These are phyloP conservation scores for Cynanchum wilfordii DNA, from an alignment of 257 asterid species.

Conservation along the genomic window DNA sequence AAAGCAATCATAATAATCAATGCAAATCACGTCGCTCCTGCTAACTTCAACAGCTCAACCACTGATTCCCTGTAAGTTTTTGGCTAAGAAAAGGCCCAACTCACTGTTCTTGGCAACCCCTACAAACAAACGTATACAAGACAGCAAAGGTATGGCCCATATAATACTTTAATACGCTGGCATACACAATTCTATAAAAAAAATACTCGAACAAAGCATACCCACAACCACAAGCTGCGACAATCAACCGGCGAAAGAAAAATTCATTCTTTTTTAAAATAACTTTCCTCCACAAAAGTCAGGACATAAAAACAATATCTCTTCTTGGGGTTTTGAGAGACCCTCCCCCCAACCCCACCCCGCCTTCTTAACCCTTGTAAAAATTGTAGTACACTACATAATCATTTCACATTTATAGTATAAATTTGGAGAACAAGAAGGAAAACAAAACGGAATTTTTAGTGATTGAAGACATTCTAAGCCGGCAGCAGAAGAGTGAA, in stretches of 20 bases:
- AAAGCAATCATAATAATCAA: constrained; percentile 13
- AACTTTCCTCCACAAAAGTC: constrained; percentile 31
- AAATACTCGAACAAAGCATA: constrained; percentile 19
- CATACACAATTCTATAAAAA: constrained; percentile 9
- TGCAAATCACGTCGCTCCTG: constrained; percentile 17
- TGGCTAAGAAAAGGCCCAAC: constrained; percentile 14
- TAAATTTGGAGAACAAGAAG: constrained; percentile 12
- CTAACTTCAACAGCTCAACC: constrained; percentile 25
- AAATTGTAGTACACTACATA: background rate
- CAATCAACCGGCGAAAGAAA: constrained; percentile 24
- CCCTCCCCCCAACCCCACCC: too few relatives aligned
- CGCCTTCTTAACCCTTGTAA: background rate
- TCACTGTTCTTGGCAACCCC: constrained; percentile 14
- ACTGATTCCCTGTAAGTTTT: constrained; percentile 10
- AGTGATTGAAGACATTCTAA: constrained; percentile 15
- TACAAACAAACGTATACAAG: constrained; percentile 7
- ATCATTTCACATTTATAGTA: background rate
- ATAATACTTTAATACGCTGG: constrained; percentile 15
- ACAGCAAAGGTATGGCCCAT: constrained; percentile 29
- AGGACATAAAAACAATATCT: constrained; percentile 11
- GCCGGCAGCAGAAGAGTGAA: constrained; percentile 30
- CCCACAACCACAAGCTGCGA: constrained; percentile 17
- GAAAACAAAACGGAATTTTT: background rate
- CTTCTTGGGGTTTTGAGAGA: constrained; percentile 14
- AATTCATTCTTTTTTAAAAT: constrained; percentile 13